Evolutionary conservation across 2,329 filamentous ascomycete species (phyloP), one percentile per base, ranked within the genome.

Genomic region (Metarhizium anisopliae): DNA sequence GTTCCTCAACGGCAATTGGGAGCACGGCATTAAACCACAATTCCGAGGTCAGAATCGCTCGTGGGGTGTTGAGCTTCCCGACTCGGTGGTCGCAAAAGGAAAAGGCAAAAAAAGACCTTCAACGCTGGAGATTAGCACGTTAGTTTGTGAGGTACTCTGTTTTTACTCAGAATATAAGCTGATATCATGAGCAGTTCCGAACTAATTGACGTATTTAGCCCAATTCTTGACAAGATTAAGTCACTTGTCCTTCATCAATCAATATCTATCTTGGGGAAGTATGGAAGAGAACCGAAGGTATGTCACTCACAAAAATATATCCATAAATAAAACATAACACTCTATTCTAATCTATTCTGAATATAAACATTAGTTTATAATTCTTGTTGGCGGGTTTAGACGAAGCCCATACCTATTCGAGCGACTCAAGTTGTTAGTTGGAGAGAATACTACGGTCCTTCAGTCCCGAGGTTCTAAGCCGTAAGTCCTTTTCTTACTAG

Each of bases 351-450:
- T 2, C 13, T 40, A 35, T 14, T 40, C 18, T 45, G 18, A 45
- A 6, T 1, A 25, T 20, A 6, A 18, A 18, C 16, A 18, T 1
- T 29, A 74, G 73, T 69, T 67, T 29, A 53, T 75, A 5, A 62
- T 74, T 1, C 63, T 76, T 0, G 72, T 70, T 0, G 73, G 74
- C 0, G 74, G 73, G 0, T 70, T 76, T 5, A 73, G 74, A 0
- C 59, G 67, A 2, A 69, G 63, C 14, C 36, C 51, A 0, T 72
- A 69, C 5, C 55, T 76, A 0, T 60, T 57, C 11, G 47, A 57
- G 2, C 54, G 55, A 0, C 52, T 75, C 0, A 55, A 58, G 0
- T 18, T 36, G 0, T 3, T 4, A 0, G 29, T 64, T 0, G 42
- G 29, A 4, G 43, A 51, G 6, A 38, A 51, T 6, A 7, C 59